A percentile compares a stretch with the other conserved stretches of the same genome.
phyloP scores from a whole-genome alignment of 1,139 yeast species.

The Scheffersomyces segobiensis region DNA sequence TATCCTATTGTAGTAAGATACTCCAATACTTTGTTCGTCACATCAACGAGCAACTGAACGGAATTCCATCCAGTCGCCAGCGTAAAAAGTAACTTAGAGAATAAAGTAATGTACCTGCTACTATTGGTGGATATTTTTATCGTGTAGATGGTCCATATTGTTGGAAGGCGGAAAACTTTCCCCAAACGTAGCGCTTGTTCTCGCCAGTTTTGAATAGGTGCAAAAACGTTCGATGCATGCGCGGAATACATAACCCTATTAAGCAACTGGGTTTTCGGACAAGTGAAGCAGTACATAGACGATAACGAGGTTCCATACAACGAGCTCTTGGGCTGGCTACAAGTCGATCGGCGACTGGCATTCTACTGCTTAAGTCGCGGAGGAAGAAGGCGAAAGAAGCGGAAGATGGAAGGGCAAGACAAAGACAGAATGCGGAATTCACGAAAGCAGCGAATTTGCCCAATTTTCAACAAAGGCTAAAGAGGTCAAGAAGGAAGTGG shows the following conservation, averaged over 20 bases:
- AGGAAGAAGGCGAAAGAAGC: constrained; percentile 92
- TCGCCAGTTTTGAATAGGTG: background rate
- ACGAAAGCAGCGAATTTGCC: constrained; percentile 72
- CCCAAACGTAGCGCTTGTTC: background rate
- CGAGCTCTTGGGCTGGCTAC: constrained; percentile 81
- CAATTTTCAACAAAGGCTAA: constrained; percentile 40
- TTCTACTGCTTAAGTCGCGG: constrained; percentile 84
- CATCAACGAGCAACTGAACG: too few relatives aligned
- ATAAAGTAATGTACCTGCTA: background rate
- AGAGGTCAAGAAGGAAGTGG: background rate
- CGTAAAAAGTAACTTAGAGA: too few relatives aligned
- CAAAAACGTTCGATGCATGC: background rate
- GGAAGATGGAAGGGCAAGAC: constrained; percentile 96
- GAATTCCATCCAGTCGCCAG: too few relatives aligned
- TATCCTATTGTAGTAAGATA: too few relatives aligned
- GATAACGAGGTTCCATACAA: constrained; percentile 80
- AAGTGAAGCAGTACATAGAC: constrained; percentile 70
- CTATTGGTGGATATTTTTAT: background rate
- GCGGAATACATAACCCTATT: background rate
- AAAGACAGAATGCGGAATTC: constrained; percentile 97
- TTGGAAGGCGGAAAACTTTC: background rate
- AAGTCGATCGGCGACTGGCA: constrained; percentile 96
- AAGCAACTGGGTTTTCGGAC: constrained; percentile 72
- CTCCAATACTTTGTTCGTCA: too few relatives aligned
- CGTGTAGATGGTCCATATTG: background rate